phyloP scores from a whole-genome alignment of 768 basidiomycete species.

The Fistulinella prunicolor region DNA sequence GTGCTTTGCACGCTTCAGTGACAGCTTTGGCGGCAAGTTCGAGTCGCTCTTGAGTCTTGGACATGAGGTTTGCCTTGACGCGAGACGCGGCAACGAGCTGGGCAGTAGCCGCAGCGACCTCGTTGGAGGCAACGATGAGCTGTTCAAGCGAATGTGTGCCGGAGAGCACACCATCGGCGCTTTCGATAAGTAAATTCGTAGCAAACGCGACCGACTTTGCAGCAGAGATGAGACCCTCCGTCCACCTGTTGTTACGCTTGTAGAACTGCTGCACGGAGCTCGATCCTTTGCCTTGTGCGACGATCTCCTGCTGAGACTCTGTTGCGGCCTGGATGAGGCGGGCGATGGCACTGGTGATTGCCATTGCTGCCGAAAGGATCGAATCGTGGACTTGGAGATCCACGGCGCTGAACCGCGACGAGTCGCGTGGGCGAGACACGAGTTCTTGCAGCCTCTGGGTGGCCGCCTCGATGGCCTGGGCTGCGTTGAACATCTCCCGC shows the following conservation, averaged over 20 bases:
- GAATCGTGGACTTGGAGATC: conserved; percentile 98
- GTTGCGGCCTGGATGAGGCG: conserved; percentile 95
- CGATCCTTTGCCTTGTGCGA: conserved; percentile 90
- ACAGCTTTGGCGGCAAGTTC: conserved; percentile 97
- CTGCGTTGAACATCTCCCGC: conserved; percentile 92
- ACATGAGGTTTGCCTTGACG: conserved; percentile 98
- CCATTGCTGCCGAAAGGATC: conserved; percentile 89
- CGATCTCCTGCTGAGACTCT: conserved; percentile 97
- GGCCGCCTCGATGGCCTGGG: conserved; percentile 89
- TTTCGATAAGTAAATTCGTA: conserved; percentile 92
- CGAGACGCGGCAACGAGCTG: conserved; percentile 98
- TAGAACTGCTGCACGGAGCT: conserved; percentile 95
- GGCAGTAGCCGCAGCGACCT: conserved; percentile 94
- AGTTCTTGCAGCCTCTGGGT: conserved; percentile 88
- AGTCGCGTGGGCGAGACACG: conserved; percentile 87
- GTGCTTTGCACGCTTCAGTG: conserved; percentile 93
- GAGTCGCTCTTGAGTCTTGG: conserved; percentile 94
- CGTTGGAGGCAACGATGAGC: conserved; percentile 99
- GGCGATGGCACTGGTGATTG: conserved; percentile 93
- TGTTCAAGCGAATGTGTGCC: conserved; percentile 98
- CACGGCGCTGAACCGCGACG: conserved; percentile 81
- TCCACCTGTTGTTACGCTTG: conserved; percentile 99
- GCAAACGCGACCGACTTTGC: conserved; percentile 98
- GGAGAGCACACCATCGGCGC: conserved; percentile 94
- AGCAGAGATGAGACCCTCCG: conserved; percentile 96